Conservation (phyloP, 768 basidiomycete genomes). For the Phaffia australis region DNA sequence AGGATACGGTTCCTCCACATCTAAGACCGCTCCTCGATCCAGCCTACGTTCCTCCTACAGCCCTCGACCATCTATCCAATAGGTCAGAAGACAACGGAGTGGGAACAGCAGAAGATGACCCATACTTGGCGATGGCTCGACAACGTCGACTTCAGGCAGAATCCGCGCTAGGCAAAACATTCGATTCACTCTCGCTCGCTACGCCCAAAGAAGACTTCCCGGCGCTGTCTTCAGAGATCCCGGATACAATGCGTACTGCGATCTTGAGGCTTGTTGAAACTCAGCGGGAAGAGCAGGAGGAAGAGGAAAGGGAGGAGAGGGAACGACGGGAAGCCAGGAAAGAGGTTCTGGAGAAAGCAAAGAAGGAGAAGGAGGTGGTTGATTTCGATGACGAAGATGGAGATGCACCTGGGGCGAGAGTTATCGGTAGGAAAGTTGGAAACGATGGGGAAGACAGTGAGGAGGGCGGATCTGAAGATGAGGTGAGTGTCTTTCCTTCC, state of each 20-base stretch:
- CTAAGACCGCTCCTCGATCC: conserved; percentile 32
- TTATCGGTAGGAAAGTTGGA: conserved; percentile 7
- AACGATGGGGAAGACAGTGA: conserved; percentile 22
- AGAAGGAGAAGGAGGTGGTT: background rate
- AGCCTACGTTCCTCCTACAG: background rate
- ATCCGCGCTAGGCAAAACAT: conserved; percentile 1
- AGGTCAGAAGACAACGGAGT: background rate
- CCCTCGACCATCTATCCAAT: background rate
- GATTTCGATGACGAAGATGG: conserved; percentile 25
- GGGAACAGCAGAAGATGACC: conserved; percentile 44
- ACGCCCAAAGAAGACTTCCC: background rate
- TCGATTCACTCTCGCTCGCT: conserved; percentile 4
- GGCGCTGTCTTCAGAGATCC: background rate
- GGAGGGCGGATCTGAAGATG: conserved; percentile 36
- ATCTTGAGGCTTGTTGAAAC: conserved; percentile 4
- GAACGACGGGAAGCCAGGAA: conserved; percentile 31
- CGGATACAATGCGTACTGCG: conserved; percentile 1
- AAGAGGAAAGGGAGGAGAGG: conserved; percentile 33
- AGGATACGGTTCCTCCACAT: conserved; percentile 39
- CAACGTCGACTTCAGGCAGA: conserved; percentile 3
- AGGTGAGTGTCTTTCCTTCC: conserved; percentile 32
- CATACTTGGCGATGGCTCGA: conserved; percentile 4
- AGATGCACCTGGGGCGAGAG: background rate
- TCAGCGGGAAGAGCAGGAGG: conserved; percentile 44
- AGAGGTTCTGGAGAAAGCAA: conserved; percentile 29